A percentile compares a stretch with the other conserved stretches of the same genome.
Conservation (phyloP, 768 basidiomycete genomes). For the Lyophyllum semitale region DNA sequence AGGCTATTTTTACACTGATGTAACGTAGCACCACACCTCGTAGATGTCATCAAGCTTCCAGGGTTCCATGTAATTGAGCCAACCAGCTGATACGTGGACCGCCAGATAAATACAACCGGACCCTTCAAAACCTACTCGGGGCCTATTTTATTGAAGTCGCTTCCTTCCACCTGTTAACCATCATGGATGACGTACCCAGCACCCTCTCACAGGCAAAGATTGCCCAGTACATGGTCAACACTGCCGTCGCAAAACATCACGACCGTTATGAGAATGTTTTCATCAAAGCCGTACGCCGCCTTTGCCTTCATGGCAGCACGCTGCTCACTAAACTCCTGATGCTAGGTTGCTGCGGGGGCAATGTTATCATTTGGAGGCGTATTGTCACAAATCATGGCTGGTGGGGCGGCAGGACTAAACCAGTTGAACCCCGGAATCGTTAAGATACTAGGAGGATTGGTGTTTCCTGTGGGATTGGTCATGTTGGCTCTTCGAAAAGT, state of each 20-base stretch:
- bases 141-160: neutral
- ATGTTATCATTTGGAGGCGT: constrained; percentile 79
- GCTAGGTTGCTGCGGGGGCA: constrained; percentile 64
- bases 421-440: constrained; percentile 65
- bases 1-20: neutral
- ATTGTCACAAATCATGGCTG: constrained; percentile 58
- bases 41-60: neutral
- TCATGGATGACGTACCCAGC: constrained; percentile 22
- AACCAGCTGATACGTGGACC: neutral
- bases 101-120: neutral
- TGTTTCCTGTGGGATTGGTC: constrained; percentile 77
- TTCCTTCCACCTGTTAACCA: neutral
- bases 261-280: constrained; percentile 63
- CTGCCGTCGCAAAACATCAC: constrained; percentile 62
- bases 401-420: constrained; percentile 55
- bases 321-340: neutral
- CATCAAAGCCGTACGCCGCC: constrained; percentile 62
- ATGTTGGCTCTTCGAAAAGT: constrained; percentile 46
- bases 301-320: neutral
- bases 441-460: constrained; percentile 59
- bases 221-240: constrained; percentile 55
- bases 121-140: neutral
- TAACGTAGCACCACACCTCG: neutral
- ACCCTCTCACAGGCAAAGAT: constrained; percentile 64
- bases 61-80: neutral